phyloP scores from a whole-genome alignment of 768 basidiomycete species.

The Suillus placidus region DNA sequence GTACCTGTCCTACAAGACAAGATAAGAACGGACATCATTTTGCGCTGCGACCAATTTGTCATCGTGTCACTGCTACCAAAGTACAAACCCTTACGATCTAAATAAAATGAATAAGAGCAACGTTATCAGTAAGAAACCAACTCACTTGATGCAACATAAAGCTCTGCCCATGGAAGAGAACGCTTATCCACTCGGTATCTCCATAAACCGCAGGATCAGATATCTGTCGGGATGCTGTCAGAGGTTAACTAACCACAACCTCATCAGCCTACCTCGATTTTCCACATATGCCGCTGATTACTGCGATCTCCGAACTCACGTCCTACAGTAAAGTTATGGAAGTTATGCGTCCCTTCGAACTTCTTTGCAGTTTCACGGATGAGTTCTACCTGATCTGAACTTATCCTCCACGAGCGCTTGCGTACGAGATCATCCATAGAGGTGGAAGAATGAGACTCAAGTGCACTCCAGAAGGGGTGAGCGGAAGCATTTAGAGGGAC shows the following conservation, averaged over 20 bases:
- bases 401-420: constrained; percentile 74
- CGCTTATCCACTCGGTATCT: constrained; percentile 92
- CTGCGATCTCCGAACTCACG: constrained; percentile 83
- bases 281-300: constrained; percentile 86
- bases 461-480: constrained; percentile 66
- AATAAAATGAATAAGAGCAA: constrained; percentile 18
- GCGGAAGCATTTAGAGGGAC: constrained; percentile 23
- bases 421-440: constrained; percentile 62
- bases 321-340: constrained; percentile 95
- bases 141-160: constrained; percentile 98
- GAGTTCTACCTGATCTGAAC: constrained; percentile 50
- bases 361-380: constrained; percentile 60
- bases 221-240: constrained; percentile 46
- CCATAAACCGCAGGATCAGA: constrained; percentile 87
- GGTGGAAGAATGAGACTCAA: constrained; percentile 39
- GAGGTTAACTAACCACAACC: background rate
- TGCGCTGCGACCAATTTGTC: constrained; percentile 60
- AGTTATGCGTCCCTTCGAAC: constrained; percentile 92
- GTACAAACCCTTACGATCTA: constrained; percentile 32
- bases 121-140: constrained; percentile 27
- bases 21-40: constrained; percentile 93
- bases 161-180: constrained; percentile 94
- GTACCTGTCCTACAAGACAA: constrained; percentile 76
- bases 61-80: constrained; percentile 6
- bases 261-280: constrained; percentile 61